Evolutionary conservation across 1,139 yeast genomes (phyloP).

Genomic region (Yamadazyma songkhlaensis): DNA sequence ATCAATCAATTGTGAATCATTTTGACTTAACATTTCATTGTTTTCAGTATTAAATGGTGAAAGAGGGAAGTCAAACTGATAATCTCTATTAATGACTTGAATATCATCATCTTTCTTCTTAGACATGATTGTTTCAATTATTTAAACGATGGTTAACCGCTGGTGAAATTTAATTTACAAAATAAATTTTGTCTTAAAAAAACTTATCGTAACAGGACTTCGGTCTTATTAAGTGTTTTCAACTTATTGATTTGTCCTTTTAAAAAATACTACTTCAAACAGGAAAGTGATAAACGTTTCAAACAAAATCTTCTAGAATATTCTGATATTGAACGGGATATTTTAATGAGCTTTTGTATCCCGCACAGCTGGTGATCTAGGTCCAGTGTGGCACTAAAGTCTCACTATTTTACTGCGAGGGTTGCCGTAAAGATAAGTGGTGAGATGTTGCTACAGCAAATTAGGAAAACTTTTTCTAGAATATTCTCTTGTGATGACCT

Average conservation of each 20-base stretch:
- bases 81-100: constrained; percentile 30
- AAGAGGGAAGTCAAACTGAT: constrained; percentile 15
- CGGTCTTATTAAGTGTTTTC: background rate
- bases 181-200: background rate
- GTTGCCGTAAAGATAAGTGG: too few relatives aligned
- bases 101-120: constrained; percentile 27
- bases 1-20: background rate
- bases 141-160: too few relatives aligned
- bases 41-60: constrained; percentile 2
- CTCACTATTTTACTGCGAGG: too few relatives aligned
- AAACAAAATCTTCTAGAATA: constrained; percentile 7
- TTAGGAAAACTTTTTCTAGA: too few relatives aligned
- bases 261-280: background rate
- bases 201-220: too few relatives aligned
- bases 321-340: constrained; percentile 3
- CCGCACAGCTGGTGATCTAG: too few relatives aligned
- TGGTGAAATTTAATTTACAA: background rate
- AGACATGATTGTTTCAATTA: background rate
- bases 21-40: background rate
- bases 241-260: background rate
- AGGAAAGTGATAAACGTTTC: background rate
- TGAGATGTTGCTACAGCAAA: too few relatives aligned
- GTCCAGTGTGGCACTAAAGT: too few relatives aligned
- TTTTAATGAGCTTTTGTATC: background rate
- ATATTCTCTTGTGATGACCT: too few relatives aligned